These are phyloP conservation scores for Fusarium palustre DNA, from an alignment of 2,329 filamentous ascomycete genomes.

Conservation along the genomic window DNA sequence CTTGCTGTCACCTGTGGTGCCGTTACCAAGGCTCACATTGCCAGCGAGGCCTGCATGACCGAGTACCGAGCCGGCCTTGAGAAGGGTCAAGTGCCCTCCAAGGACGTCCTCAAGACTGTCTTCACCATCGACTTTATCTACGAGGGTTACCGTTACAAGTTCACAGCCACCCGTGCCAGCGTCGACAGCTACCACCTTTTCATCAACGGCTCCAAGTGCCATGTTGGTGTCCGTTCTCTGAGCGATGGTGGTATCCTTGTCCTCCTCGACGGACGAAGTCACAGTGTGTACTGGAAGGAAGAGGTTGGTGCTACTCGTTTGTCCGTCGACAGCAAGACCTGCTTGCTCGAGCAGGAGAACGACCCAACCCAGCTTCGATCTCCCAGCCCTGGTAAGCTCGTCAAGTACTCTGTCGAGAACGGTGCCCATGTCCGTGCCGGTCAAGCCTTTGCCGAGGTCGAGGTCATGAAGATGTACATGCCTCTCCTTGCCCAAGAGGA, in stretches of 20 bases:
- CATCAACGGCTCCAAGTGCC: conserved; percentile 98
- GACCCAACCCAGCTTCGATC: conserved; percentile 97
- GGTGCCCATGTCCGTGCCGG: conserved; percentile 92
- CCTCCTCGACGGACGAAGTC: conserved; percentile 89
- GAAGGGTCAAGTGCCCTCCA: conserved; percentile 96
- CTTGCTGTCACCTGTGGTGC: conserved; percentile 96
- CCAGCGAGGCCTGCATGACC: conserved; percentile 87
- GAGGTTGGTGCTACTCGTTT: conserved; percentile 95
- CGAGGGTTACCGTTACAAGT: conserved; percentile 96
- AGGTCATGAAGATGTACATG: conserved; percentile 99
- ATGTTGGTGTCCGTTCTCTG: conserved; percentile 90
- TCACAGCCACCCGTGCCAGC: conserved; percentile 94
- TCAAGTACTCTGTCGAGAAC: conserved; percentile 97
- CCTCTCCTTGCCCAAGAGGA: conserved; percentile 94
- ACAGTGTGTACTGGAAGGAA: conserved; percentile 99
- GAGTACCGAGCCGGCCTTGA: conserved; percentile 91
- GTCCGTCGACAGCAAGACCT: conserved; percentile 98
- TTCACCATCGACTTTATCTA: conserved; percentile 99
- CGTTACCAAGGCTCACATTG: conserved; percentile 92
- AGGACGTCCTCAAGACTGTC: conserved; percentile 96
- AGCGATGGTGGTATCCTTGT: conserved; percentile 94
- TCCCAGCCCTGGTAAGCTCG: conserved; percentile 95
- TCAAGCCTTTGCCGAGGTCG: conserved; percentile 94
- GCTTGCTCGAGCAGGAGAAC: conserved; percentile 97
- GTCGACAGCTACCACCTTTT: conserved; percentile 96